Evolutionary conservation across 805 yeast species (phyloP).

Genomic region (Wickerhamomyces chambardii): DNA sequence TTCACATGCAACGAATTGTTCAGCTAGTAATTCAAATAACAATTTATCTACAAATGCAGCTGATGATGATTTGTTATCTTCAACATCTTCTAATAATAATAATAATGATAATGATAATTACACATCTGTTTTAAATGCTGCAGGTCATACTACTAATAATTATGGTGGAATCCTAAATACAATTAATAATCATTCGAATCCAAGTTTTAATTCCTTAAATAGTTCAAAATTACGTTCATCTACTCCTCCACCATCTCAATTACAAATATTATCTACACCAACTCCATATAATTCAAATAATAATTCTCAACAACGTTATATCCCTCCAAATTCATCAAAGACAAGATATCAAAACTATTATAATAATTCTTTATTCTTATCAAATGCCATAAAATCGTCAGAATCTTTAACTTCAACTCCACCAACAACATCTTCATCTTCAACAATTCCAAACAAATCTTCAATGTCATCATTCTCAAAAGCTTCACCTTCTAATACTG

Average conservation of each 20-base stretch:
- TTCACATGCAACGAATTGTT: neutral
- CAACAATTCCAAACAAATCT: constrained; percentile 2
- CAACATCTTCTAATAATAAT: constrained; percentile 9
- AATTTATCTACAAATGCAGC: no score
- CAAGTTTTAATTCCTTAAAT: constrained; percentile 6
- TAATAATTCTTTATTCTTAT: constrained; percentile 32
- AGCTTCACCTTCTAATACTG: constrained; percentile 6
- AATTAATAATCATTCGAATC: neutral
- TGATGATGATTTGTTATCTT: constrained; percentile 5
- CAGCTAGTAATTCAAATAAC: no score
- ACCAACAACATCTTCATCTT: constrained; percentile 2
- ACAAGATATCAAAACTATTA: constrained; percentile 36
- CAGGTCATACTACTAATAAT: no score
- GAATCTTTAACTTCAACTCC: constrained; percentile 17
- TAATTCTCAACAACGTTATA: constrained; percentile 17
- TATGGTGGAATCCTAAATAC: no score
- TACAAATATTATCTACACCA: constrained; percentile 1
- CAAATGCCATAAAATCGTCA: constrained; percentile 33
- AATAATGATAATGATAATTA: constrained; percentile 10
- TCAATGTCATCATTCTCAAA: constrained; percentile 8
- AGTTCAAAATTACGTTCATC: constrained; percentile 8
- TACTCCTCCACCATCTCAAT: constrained; percentile 3
- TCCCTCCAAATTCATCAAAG: constrained; percentile 32
- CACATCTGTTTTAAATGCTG: no score
- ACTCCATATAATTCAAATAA: constrained; percentile 2